Conservation (phyloP, 352 stramenopile species). For the Phytophthora niederhauseri region DNA sequence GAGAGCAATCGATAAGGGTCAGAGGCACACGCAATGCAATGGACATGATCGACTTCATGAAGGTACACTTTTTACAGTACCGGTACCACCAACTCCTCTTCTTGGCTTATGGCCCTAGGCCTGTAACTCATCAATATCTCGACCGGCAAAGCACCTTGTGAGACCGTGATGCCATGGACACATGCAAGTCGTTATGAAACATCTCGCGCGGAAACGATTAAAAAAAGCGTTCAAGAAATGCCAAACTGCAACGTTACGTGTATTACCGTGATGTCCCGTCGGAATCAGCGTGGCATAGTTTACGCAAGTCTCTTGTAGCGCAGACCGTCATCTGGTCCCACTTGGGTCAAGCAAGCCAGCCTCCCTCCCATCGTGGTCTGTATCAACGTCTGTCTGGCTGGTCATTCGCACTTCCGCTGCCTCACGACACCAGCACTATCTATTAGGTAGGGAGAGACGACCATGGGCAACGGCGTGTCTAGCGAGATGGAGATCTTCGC, state of each 20-base stretch:
- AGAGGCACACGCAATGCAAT: no score
- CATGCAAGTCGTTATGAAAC: neutral
- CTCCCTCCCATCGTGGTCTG: neutral
- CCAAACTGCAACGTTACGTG: neutral
- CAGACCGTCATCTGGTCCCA: neutral
- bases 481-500: constrained; percentile 85
- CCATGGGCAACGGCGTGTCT: constrained; percentile 79
- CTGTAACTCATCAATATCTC: constrained; percentile 1
- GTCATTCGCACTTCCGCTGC: neutral
- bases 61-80: no score
- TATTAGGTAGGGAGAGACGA: neutral
- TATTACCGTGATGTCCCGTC: neutral
- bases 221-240: neutral
- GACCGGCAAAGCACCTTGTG: constrained; percentile 4
- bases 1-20: neutral
- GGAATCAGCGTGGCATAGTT: neutral
- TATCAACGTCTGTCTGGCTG: neutral
- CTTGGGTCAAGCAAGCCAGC: constrained; percentile 1
- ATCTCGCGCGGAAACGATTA: no score
- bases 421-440: neutral
- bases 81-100: no score
- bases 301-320: neutral
- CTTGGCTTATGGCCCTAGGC: no score
- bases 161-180: neutral
- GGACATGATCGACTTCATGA: no score